Conservation (phyloP, 2,329 filamentous ascomycete species). For the Curvularia verruculosa region DNA sequence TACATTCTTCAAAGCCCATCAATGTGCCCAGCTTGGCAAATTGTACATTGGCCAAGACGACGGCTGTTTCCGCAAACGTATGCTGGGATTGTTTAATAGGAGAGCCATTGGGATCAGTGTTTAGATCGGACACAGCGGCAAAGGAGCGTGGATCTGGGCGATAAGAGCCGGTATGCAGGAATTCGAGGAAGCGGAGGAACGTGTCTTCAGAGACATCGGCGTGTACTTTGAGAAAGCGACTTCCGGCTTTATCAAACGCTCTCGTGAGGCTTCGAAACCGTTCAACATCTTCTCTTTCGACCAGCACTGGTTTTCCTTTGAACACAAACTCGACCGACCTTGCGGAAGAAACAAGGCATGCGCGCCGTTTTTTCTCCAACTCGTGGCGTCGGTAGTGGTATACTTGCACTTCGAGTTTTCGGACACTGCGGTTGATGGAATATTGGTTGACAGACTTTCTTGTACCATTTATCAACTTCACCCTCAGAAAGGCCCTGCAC, state of each 20-base stretch:
- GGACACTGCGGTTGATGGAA: slow-evolving; percentile 29
- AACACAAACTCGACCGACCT: slow-evolving; percentile 49
- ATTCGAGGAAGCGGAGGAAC: slow-evolving; percentile 46
- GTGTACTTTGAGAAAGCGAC: slow-evolving; percentile 40
- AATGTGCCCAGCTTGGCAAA: slow-evolving; percentile 42
- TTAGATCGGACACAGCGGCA: slow-evolving; percentile 6
- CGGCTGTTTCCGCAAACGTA: slow-evolving; percentile 12
- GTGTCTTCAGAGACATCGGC: slow-evolving; percentile 33
- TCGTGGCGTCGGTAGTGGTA: slow-evolving; percentile 35
- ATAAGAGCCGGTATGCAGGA: slow-evolving; percentile 35
- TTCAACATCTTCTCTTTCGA: slow-evolving; percentile 37
- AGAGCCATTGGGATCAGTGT: slow-evolving; percentile 21
- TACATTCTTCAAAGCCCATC: slow-evolving; percentile 49
- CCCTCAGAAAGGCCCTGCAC: slow-evolving; percentile 20
- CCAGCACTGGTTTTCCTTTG: slow-evolving; percentile 43
- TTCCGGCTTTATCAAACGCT: slow-evolving; percentile 35
- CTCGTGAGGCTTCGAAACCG: slow-evolving; percentile 38
- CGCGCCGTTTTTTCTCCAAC: slow-evolving; percentile 39
- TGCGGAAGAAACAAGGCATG: slow-evolving; percentile 35
- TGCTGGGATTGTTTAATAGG: slow-evolving; percentile 31
- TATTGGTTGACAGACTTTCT: slow-evolving; percentile 40
- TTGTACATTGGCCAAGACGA: slow-evolving; percentile 33
- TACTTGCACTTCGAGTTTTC: slow-evolving; percentile 33
- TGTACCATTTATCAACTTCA: slow-evolving; percentile 44
- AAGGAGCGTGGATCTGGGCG: slow-evolving; percentile 24